A percentile compares a stretch with the other conserved stretches of the same genome.
These are phyloP conservation scores for Pyrrhoderma lamaoense DNA, from an alignment of 1,284 basidiomycete species.

Conservation along the genomic window DNA sequence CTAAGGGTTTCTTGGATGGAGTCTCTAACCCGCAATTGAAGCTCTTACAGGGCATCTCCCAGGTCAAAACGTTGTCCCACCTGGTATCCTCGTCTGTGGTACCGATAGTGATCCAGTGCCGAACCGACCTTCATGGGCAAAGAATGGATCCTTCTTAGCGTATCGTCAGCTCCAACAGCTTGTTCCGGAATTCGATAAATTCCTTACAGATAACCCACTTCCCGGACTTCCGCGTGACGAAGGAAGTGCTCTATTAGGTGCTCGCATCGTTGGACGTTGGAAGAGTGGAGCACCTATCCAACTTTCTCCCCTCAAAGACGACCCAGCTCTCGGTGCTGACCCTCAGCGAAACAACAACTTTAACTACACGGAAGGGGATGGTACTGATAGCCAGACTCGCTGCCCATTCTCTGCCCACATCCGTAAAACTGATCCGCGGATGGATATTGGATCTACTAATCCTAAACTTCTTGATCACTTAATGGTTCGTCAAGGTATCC, in stretches of 20 bases:
- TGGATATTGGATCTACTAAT: constrained; percentile 27
- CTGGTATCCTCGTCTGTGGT: constrained; percentile 36
- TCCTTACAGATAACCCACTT: constrained; percentile 35
- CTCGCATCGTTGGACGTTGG: constrained; percentile 50
- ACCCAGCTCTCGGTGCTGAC: constrained; percentile 33
- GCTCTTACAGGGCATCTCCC: constrained; percentile 34
- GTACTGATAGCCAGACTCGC: constrained; percentile 31
- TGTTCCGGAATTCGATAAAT: constrained; percentile 49
- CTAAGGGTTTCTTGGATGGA: constrained; percentile 37
- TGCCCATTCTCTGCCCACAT: constrained; percentile 53
- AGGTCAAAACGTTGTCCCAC: constrained; percentile 32
- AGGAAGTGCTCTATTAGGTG: constrained; percentile 43
- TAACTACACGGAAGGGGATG: constrained; percentile 28
- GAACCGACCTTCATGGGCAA: constrained; percentile 38
- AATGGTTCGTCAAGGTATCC: constrained; percentile 40
- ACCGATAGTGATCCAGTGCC: constrained; percentile 28
- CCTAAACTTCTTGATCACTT: constrained; percentile 21
- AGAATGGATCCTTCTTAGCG: constrained; percentile 47
- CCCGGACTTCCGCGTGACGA: constrained; percentile 31
- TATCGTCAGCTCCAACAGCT: constrained; percentile 50
- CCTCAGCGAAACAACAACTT: constrained; percentile 39
- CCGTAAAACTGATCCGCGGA: constrained; percentile 47
- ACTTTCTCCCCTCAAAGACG: constrained; percentile 35
- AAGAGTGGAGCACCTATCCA: constrained; percentile 51
- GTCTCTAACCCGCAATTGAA: constrained; percentile 38